phyloP scores from a whole-genome alignment of 805 yeast species.

The Yamadazyma sp. region DNA sequence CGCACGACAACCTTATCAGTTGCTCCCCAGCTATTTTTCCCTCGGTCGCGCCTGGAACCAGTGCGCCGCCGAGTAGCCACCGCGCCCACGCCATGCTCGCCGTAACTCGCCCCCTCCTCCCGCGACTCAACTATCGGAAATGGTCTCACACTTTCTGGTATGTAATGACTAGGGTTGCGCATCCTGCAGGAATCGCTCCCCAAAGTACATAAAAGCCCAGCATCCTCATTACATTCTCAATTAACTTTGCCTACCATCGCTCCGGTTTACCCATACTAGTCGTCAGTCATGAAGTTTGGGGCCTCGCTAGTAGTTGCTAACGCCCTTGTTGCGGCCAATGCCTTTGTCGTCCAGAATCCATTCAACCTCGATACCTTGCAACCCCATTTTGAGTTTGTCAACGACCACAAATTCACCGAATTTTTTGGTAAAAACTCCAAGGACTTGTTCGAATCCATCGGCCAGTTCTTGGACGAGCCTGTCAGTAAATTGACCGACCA shows the following conservation, averaged over 20 bases:
- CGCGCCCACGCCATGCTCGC: too few species aligned
- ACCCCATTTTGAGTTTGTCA: conserved; percentile 12
- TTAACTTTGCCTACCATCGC: conserved; percentile 2
- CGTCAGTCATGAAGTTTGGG: conserved; percentile 12
- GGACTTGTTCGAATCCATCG: conserved; percentile 46
- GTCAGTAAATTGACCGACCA: conserved; percentile 48
- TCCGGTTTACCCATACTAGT: conserved; percentile 1
- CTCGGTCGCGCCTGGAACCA: not conserved
- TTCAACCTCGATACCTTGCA: conserved; percentile 11
- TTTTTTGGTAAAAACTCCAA: conserved; percentile 20
- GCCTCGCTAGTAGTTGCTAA: conserved; percentile 18
- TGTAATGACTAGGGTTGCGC: too few species aligned
- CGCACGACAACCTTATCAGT: conserved; percentile 3
- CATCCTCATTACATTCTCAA: too few species aligned
- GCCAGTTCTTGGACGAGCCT: conserved; percentile 52
- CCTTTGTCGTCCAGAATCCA: conserved; percentile 21
- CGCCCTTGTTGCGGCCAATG: conserved; percentile 18
- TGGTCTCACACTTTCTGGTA: too few species aligned
- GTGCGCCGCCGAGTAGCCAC: not conserved
- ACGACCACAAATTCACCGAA: conserved; percentile 5
- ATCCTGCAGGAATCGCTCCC: too few species aligned
- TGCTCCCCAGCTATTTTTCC: not conserved
- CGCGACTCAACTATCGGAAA: too few species aligned
- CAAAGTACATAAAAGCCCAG: too few species aligned
- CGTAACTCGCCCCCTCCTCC: too few species aligned